A percentile compares a stretch with the other conserved stretches of the same genome.
Conservation (phyloP, 2,329 filamentous ascomycete genomes). For the Sporothrix variecibatus region DNA sequence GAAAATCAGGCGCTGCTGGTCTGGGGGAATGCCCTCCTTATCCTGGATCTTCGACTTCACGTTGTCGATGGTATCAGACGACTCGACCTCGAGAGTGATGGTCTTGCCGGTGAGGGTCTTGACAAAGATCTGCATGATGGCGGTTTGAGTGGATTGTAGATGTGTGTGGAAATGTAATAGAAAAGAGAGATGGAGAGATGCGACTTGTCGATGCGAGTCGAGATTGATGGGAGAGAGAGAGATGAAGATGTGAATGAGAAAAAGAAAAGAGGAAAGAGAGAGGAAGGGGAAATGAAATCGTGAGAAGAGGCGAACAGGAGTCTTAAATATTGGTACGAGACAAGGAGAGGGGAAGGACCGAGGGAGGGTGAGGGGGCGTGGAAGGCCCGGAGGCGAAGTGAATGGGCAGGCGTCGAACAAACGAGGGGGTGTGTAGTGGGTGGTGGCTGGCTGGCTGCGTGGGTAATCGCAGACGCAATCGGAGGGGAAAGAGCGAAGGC, state of each 20-base stretch:
- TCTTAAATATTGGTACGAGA: conserved; percentile 19
- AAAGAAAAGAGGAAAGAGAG: conserved; percentile 21
- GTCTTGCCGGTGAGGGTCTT: conserved; percentile 96
- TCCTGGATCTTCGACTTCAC: conserved; percentile 90
- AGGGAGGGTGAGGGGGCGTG: conserved; percentile 14
- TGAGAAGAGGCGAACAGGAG: conserved; percentile 6
- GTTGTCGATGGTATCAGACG: conserved; percentile 89
- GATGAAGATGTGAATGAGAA: neutral
- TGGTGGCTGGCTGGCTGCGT: conserved; percentile 11
- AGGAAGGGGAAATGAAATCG: conserved; percentile 31
- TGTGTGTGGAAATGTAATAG: conserved; percentile 33
- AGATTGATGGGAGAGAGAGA: neutral
- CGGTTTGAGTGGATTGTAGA: conserved; percentile 15
- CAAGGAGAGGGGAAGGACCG: conserved; percentile 14
- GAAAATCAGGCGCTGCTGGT: conserved; percentile 90
- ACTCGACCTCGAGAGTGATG: conserved; percentile 81
- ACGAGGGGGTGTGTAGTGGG: conserved; percentile 2
- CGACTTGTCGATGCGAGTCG: neutral
- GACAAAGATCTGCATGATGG: conserved; percentile 92
- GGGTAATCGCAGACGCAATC: neutral
- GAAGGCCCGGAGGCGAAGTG: conserved; percentile 23
- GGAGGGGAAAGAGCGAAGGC: conserved; percentile 18
- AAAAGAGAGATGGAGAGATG: neutral
- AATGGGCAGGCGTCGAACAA: conserved; percentile 25
- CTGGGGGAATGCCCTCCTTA: conserved; percentile 85